A percentile compares a stretch with the other conserved stretches of the same genome.
Evolutionary conservation across 768 basidiomycete genomes (phyloP).

Genomic region (Rossbeevera mucosa): DNA sequence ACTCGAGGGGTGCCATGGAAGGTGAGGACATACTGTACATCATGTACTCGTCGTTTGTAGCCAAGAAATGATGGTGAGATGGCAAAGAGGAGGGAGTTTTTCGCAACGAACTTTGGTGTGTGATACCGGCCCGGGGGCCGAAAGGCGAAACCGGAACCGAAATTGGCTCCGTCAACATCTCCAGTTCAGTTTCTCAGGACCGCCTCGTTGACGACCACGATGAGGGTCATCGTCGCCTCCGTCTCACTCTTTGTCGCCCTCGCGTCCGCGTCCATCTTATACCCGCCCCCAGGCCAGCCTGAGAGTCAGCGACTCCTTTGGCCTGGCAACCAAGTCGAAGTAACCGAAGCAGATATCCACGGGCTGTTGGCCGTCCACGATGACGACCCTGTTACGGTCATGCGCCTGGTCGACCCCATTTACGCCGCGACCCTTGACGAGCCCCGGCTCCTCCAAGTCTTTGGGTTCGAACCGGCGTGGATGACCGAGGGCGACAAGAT

Average conservation of each 20-base stretch:
- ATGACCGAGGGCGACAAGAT: constrained; percentile 21
- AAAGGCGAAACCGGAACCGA: not conserved
- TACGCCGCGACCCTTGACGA: constrained; percentile 16
- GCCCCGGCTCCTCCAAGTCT: constrained; percentile 15
- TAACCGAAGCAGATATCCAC: constrained; percentile 1
- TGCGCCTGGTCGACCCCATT: constrained; percentile 14
- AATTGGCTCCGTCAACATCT: not conserved
- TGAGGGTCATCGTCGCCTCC: not conserved
- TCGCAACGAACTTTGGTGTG: not conserved
- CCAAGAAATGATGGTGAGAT: not conserved
- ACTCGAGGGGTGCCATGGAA: not conserved
- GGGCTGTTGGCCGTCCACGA: constrained; percentile 9
- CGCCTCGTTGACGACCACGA: not conserved
- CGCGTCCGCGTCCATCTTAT: not conserved
- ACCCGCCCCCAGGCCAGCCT: not conserved
- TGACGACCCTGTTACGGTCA: constrained; percentile 16
- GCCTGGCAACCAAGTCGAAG: not conserved
- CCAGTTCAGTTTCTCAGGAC: not conserved
- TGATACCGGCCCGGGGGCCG: not conserved
- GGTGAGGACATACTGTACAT: not conserved
- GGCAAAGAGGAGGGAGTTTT: not conserved
- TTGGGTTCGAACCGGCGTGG: constrained; percentile 12
- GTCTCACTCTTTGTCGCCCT: not conserved
- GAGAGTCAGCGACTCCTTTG: constrained; percentile 3
- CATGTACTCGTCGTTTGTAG: not conserved